Base-by-base conservation (phyloP, 352 stramenopile genomes). In the Phytophthora tubulina region DNA sequence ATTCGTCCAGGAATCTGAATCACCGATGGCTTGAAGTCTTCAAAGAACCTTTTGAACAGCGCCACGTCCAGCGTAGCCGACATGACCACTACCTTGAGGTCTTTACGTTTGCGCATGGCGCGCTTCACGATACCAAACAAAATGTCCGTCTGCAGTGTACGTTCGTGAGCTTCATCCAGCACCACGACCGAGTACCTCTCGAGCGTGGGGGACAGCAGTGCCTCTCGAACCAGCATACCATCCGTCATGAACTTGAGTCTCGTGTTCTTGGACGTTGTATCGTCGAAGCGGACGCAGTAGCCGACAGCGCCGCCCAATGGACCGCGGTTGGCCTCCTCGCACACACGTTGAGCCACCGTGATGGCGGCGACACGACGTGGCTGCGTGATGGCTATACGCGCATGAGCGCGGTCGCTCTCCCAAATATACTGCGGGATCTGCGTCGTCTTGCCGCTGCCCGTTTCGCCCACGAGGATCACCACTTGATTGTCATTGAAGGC, bases 41-140 rank as follows among this genome's bases (percentile, higher is more conserved):
- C 77, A 76, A 99, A 99, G 75, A 99, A 99, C 11, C 73, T 73
- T 54, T 88, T 74, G 79, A 99, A 99, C 5, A 97, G 87, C 53
- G 85, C 76, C 32, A 99, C 91, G 67, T 99, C 94, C 30, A 99
- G 80, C 36, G 97, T 99, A 44, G 98, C 98, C n/a, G 95, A 99
- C 97, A 99, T 99, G 63, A 99, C 95, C 31, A 99, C 89, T 10
- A 99, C 89, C 63, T 94, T 96, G n/a, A 99, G 80, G 60, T 96
- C 82, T 42, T 81, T 88, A 38, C 91, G 85, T 65, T 88, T 90
- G 42, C 89, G 73, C 75, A 96, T 78, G 21, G 91, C 92, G 15
- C 82, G 86, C 79, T 95, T 94, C 50, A 95, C 84, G 67, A 98
- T 94, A 6, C 86, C 80, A 67, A 94, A 94, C 39, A 98, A 73